phyloP scores from a whole-genome alignment of 352 stramenopile species.

The Phytopythium oedochilum region DNA sequence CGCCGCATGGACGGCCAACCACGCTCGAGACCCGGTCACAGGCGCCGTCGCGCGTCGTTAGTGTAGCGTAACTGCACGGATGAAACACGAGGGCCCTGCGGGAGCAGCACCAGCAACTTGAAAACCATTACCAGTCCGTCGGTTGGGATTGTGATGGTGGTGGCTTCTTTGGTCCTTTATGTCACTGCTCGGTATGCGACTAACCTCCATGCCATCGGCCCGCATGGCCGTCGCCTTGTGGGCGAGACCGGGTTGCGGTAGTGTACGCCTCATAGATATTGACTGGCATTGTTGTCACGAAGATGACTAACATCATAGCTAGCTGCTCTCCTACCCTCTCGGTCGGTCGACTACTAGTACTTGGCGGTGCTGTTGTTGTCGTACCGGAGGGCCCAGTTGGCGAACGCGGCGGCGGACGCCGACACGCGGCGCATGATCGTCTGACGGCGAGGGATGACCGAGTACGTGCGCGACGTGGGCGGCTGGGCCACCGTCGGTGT shows the following conservation, averaged over 20 bases:
- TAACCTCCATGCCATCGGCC: no score
- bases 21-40: neutral
- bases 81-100: neutral
- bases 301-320: no score
- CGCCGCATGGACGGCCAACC: neutral
- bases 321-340: no score
- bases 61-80: neutral
- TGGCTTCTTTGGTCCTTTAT: no score
- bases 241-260: no score
- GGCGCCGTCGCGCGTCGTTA: neutral
- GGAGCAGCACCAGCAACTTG: constrained; percentile 1
- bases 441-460: constrained; percentile 19
- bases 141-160: no score
- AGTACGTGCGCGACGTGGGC: constrained; percentile 17
- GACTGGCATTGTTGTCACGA: no score
- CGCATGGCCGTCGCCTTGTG: no score
- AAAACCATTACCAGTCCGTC: neutral
- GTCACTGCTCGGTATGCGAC: no score
- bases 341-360: neutral
- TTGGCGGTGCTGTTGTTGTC: constrained; percentile 10
- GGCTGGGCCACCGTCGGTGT: neutral
- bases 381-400: constrained; percentile 28
- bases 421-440: constrained; percentile 24
- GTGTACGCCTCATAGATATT: no score
- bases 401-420: constrained; percentile 20